phyloP scores from a whole-genome alignment of 371 early-diverging fungal species.

The Choanephora cucurbitarum region DNA sequence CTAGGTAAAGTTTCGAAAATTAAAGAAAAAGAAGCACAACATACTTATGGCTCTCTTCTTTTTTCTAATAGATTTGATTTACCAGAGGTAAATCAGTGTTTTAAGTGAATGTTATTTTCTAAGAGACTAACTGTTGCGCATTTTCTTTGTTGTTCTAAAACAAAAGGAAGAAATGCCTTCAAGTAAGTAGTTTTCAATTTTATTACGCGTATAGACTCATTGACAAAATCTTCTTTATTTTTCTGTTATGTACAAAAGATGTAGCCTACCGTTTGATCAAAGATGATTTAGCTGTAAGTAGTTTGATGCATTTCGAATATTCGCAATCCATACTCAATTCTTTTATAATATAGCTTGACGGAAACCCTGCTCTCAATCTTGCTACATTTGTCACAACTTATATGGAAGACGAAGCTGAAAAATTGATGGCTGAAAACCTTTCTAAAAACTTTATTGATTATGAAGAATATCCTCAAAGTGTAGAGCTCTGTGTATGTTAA shows the following conservation, averaged over 20 bases:
- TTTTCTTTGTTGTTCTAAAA: constrained; percentile 1
- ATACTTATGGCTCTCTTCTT: too few species aligned
- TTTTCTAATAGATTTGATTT: constrained; percentile 35
- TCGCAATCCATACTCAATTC: too few species aligned
- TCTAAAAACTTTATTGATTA: constrained; percentile 74
- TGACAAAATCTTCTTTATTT: not conserved
- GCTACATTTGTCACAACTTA: constrained; percentile 72
- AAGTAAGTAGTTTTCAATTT: constrained; percentile 35
- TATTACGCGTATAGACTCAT: too few species aligned
- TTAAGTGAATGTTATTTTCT: not conserved
- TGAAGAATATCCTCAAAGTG: constrained; percentile 67
- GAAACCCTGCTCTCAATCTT: constrained; percentile 69
- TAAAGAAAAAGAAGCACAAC: too few species aligned
- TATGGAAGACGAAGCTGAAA: constrained; percentile 67
- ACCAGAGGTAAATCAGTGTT: constrained; percentile 33
- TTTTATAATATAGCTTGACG: constrained; percentile 55
- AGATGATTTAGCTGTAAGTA: constrained; percentile 49
- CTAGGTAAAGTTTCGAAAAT: constrained; percentile 26
- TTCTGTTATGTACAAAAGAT: constrained; percentile 21
- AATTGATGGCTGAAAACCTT: constrained; percentile 67
- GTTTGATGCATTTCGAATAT: not conserved
- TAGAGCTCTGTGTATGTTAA: constrained; percentile 49
- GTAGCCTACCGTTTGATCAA: constrained; percentile 49
- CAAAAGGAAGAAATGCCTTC: constrained; percentile 48
- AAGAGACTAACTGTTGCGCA: constrained; percentile 1